Percentiles rank a stretch among this genome's conserved stretches.
Evolutionary conservation across 1,284 basidiomycete genomes (phyloP).

Genomic region (Trametes polyzona): DNA sequence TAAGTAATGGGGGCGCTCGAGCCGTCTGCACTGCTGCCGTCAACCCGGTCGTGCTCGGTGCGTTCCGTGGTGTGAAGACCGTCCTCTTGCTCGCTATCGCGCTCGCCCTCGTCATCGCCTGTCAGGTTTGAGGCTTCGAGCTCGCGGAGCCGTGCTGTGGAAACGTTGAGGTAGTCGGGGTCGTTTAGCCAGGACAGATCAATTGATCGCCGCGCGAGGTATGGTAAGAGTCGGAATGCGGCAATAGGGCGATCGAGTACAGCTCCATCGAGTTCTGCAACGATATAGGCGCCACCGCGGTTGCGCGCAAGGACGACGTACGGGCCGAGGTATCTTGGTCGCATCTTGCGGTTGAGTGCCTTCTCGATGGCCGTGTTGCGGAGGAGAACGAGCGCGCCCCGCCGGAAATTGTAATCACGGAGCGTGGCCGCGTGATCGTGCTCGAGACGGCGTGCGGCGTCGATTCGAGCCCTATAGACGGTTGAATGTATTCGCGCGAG

Average conservation of each 20-base stretch:
- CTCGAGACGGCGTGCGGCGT: conserved; percentile 29
- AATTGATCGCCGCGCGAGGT: conserved; percentile 21
- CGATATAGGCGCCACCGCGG: conserved; percentile 35
- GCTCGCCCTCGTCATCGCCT: not conserved
- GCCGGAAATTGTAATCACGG: conserved; percentile 38
- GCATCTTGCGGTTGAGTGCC: conserved; percentile 37
- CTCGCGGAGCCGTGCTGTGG: conserved; percentile 6
- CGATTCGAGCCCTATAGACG: conserved; percentile 28
- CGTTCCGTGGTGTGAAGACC: too few relatives aligned
- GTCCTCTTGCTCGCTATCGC: too few relatives aligned
- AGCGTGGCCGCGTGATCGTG: conserved; percentile 31
- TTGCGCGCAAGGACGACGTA: conserved; percentile 39
- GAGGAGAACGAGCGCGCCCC: conserved; percentile 41
- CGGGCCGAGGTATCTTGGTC: conserved; percentile 27
- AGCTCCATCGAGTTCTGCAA: conserved; percentile 39
- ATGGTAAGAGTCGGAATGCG: conserved; percentile 40
- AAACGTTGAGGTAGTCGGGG: conserved; percentile 1
- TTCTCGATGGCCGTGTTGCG: conserved; percentile 41
- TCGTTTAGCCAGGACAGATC: not conserved
- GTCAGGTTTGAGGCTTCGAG: not conserved
- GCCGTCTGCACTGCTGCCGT: too few relatives aligned
- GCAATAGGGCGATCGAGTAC: conserved; percentile 33
- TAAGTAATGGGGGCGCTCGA: not conserved
- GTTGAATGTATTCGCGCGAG: conserved; percentile 11
- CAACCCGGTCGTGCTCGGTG: too few relatives aligned